Base-by-base conservation (phyloP, 306 rosid species). In the Malus fusca region DNA sequence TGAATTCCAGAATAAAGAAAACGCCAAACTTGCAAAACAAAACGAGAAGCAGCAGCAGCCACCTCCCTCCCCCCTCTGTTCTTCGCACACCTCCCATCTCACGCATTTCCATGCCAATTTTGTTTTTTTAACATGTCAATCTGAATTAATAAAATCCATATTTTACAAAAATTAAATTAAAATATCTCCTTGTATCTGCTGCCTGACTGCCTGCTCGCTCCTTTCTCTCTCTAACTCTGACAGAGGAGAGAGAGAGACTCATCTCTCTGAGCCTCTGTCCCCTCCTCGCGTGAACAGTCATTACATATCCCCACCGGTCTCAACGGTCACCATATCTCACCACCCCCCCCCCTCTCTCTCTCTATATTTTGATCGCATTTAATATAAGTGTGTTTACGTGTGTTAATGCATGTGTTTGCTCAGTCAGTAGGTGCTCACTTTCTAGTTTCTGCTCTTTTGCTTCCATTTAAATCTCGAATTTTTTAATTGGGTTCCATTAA, bases 311-410 rank as follows among this genome's bases (percentile, higher is more conserved):
- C 31, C 73, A 35, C 80, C 77, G 58, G 77, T 84, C 81, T 87
- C 87, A 72, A 87, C 96, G 92, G 88, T 86, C 88, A 75, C 67
- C 68, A 21, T 43, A 67, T 79, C 80, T 74, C 65, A 18, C 68
- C 68, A 44, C 17, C 72, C 13, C 62, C 73, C 19, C 43, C 59
- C 55, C 72, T 4, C 13, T 75, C 76, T 31, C 33, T 71, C 56
- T 67, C 52, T 68, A 18, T 60, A 19, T 11, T 12, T 17, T 35
- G 40, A 12, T 23, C 69, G 12, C 68, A 43, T 74, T 61, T 61
- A 44, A 25, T 44, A 4, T 30, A 8, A 6, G n/a, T 64, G 6
- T 33, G 22, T 78, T 22, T 66, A 18, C 33, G 35, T 15, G 6
- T 18, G 68, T 8, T 1, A 1, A 14, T 25, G 59, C 21, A 25